A percentile compares a stretch with the other conserved stretches of the same genome.
Conservation (phyloP, 257 asterid species). For the Penstemon newberryi region DNA sequence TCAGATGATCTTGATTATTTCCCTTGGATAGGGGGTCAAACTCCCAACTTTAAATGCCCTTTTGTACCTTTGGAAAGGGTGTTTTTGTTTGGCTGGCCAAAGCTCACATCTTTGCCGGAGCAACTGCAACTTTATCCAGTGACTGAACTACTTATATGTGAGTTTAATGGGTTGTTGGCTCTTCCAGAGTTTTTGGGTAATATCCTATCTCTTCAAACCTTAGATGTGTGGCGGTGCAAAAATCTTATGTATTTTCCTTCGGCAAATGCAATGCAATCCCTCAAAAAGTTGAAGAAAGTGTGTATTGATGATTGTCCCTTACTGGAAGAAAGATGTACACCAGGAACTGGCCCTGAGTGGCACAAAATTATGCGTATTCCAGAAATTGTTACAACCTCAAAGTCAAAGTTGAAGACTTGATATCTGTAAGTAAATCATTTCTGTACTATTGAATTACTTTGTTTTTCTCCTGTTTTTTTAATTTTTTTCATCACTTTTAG, state of each 20-base stretch:
- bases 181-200: slow-evolving; percentile 36
- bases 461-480: neutral
- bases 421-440: neutral
- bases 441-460: neutral
- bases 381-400: neutral
- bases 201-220: slow-evolving; percentile 12
- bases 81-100: slow-evolving; percentile 3
- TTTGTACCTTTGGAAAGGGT: slow-evolving; percentile 5
- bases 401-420: neutral
- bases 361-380: slow-evolving; percentile 30
- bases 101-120: slow-evolving; percentile 12
- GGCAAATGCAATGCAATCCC: slow-evolving; percentile 10
- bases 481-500: neutral
- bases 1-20: slow-evolving; percentile 24
- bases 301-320: slow-evolving; percentile 8
- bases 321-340: slow-evolving; percentile 16
- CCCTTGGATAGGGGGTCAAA: slow-evolving; percentile 15
- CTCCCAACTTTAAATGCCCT: neutral
- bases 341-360: slow-evolving; percentile 31
- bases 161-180: slow-evolving; percentile 13
- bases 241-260: slow-evolving; percentile 18
- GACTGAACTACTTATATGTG: neutral
- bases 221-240: neutral
- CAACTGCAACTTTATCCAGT: slow-evolving; percentile 18
- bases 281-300: slow-evolving; percentile 21